These are phyloP conservation scores for Erythrophleum fordii DNA, from an alignment of 306 rosid species.

Conservation along the genomic window DNA sequence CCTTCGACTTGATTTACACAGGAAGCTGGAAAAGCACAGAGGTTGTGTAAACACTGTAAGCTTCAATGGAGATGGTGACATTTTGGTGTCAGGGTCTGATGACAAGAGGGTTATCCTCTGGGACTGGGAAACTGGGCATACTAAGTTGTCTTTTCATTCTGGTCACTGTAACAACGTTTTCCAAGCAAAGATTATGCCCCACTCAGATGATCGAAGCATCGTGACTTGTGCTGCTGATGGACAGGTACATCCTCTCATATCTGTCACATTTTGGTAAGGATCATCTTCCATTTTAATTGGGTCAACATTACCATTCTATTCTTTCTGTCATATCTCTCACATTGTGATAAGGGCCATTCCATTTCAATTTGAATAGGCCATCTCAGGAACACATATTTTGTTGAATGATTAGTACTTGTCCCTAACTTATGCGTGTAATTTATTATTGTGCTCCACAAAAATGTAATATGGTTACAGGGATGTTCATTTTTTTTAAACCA, in stretches of 20 bases:
- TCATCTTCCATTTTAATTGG: slow-evolving; percentile 4
- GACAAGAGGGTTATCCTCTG: slow-evolving; percentile 83
- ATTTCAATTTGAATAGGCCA: not conserved
- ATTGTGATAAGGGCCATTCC: not conserved
- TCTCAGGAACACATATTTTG: not conserved
- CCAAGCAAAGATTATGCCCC: slow-evolving; percentile 90
- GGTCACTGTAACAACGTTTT: slow-evolving; percentile 85
- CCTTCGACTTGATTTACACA: slow-evolving; percentile 71
- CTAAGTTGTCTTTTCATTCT: slow-evolving; percentile 65
- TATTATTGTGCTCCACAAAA: not conserved
- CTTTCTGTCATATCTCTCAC: not conserved
- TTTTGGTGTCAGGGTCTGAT: slow-evolving; percentile 90
- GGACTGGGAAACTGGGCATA: slow-evolving; percentile 77
- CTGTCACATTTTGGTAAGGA: slow-evolving; percentile 4
- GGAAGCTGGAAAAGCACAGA: slow-evolving; percentile 76
- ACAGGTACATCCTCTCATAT: slow-evolving; percentile 53
- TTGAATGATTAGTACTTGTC: not conserved
- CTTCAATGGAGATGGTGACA: slow-evolving; percentile 82
- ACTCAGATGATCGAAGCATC: slow-evolving; percentile 73
- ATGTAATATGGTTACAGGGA: not conserved
- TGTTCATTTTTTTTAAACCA: not conserved
- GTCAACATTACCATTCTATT: not conserved
- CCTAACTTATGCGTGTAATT: not conserved
- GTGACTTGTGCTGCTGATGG: slow-evolving; percentile 98
- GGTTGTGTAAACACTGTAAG: slow-evolving; percentile 92